Percentiles rank a stretch among this genome's conserved stretches.
These are phyloP conservation scores for Chrysoporthe deuterocubensis DNA, from an alignment of 2,329 filamentous ascomycete species.

Conservation along the genomic window DNA sequence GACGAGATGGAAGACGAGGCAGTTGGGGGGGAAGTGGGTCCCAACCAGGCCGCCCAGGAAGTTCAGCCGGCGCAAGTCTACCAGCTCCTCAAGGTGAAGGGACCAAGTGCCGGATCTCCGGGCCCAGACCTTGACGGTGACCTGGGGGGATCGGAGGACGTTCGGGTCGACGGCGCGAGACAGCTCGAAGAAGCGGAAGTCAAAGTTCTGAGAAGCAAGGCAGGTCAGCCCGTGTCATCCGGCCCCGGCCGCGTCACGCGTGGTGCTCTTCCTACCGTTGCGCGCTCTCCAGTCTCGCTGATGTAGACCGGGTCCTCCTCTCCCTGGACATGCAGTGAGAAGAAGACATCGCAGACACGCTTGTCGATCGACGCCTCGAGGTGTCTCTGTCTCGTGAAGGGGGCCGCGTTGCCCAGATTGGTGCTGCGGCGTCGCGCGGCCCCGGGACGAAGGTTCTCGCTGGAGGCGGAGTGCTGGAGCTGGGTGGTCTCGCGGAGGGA, in stretches of 20 bases:
- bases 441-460: slow-evolving; percentile 51
- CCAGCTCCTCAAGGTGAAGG: slow-evolving; percentile 71
- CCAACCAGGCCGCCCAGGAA: slow-evolving; percentile 75
- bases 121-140: slow-evolving; percentile 78
- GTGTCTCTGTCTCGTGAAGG: slow-evolving; percentile 68
- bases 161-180: slow-evolving; percentile 59
- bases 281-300: slow-evolving; percentile 77
- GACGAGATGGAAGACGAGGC: slow-evolving; percentile 80
- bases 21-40: slow-evolving; percentile 78
- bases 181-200: slow-evolving; percentile 84
- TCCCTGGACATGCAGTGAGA: slow-evolving; percentile 74
- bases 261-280: slow-evolving; percentile 59
- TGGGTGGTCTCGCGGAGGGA: slow-evolving; percentile 51
- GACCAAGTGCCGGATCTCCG: slow-evolving; percentile 57
- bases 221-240: slow-evolving; percentile 27
- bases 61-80: slow-evolving; percentile 74
- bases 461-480: slow-evolving; percentile 61
- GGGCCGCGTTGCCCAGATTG: slow-evolving; percentile 51
- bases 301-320: slow-evolving; percentile 81
- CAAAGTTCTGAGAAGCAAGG: slow-evolving; percentile 67
- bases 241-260: not conserved
- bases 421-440: slow-evolving; percentile 50
- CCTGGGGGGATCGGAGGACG: slow-evolving; percentile 66
- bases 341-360: slow-evolving; percentile 85
- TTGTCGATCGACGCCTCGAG: slow-evolving; percentile 73